Base-by-base conservation (phyloP, 2,329 filamentous ascomycete genomes). In the Ophiocordyceps camponoti-floridani region DNA sequence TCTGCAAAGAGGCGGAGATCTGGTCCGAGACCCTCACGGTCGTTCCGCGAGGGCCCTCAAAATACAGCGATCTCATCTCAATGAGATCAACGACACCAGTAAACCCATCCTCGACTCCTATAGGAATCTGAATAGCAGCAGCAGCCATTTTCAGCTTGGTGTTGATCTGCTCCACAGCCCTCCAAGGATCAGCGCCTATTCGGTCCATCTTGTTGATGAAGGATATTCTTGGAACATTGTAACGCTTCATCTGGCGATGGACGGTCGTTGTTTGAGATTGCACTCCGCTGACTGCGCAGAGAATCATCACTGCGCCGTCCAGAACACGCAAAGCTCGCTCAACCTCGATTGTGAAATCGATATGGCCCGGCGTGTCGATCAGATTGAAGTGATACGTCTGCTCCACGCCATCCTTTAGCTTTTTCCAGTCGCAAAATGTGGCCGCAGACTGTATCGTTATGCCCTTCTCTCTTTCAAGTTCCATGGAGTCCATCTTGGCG, bases 201-300 rank as follows among this genome's bases (percentile, higher is more conserved):
- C 91, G 82, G 59, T 98, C 91, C 89, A 98, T 96, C 73, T 98
- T 98, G 71, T 98, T 98, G 61, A 98, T 79, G 58, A 98, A 98
- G 45, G 84, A 94, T 61, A 98, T 80, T 54, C 91, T 77, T 48
- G 91, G 91, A 50, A 98, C 81, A 59, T 96, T 89, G 72, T 98
- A 98, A 53, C 91, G 80, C 69, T 87, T 85, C 91, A 98, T 98
- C 69, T 98, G 91, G 54, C 91, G 77, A 63, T 98, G 88, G 51
- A 98, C 91, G 1, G 91, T 98, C 55, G 95, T 95, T 18, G 91
- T 98, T 67, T 98, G 91, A 59, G 82, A 89, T 66, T 98, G 91
- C 31, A 98, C 91, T 59, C 91, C 91, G 56, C 85, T 94, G 48
- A 96, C 91, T 49, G 91, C 91, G 61, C 91, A 98, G 46, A 98